A percentile compares a stretch with the other conserved stretches of the same genome.
phyloP scores from a whole-genome alignment of 805 yeast genomes.

The Wickerhamiella nectarea region DNA sequence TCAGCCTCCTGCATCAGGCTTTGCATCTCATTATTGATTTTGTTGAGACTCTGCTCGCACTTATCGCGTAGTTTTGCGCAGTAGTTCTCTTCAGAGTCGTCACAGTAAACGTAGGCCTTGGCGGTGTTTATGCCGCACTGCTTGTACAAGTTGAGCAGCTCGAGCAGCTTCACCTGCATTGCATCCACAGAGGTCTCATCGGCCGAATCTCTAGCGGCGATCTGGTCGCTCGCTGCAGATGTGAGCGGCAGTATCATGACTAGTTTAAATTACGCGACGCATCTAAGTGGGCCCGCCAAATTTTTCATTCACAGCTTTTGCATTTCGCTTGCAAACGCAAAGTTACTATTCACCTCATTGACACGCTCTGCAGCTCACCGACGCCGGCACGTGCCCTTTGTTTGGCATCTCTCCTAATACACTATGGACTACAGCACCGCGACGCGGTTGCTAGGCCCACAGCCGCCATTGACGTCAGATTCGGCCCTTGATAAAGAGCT shows the following conservation, averaged over 20 bases:
- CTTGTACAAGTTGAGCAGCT: not conserved
- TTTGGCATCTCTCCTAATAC: not conserved
- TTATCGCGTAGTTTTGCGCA: not conserved
- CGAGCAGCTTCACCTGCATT: not conserved
- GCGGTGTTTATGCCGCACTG: constrained; percentile 4
- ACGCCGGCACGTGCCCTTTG: too few relatives aligned
- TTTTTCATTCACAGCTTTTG: too few relatives aligned
- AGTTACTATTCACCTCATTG: too few relatives aligned
- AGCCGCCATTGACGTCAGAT: not conserved
- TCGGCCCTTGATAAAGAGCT: constrained; percentile 7
- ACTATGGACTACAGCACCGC: not conserved
- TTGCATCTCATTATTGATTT: constrained; percentile 5
- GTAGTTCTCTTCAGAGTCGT: not conserved
- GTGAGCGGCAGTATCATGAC: not conserved
- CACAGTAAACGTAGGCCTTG: not conserved
- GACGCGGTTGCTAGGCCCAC: not conserved
- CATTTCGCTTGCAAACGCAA: too few relatives aligned
- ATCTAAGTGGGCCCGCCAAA: not conserved
- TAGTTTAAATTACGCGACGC: not conserved
- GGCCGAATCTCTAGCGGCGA: not conserved
- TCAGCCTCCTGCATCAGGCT: not conserved
- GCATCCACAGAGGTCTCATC: not conserved
- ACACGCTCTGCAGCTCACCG: too few relatives aligned
- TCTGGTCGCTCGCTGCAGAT: not conserved
- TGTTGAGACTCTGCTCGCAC: not conserved